Evolutionary conservation across 148 eudicot genomes (phyloP), one percentile per base, ranked within the genome.

Genomic region (Camellia lanceoleosa): DNA sequence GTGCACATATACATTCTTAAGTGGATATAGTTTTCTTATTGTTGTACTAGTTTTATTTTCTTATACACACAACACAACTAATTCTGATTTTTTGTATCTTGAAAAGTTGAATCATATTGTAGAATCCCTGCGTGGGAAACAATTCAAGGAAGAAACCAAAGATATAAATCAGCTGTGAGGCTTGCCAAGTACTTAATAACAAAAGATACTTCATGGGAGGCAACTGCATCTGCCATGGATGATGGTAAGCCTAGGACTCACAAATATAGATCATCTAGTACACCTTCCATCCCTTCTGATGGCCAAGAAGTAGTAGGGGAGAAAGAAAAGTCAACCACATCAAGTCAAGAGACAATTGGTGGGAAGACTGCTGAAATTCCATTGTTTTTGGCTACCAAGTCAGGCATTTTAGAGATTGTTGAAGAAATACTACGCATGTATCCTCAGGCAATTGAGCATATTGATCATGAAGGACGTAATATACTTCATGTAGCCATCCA

Each of bases 381-480:
- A 19, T 42, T 64, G 11, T 5, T 64, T 64, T 7, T 64, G 68
- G 68, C 68, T 23, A 23, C 68, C 10, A 64, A 64, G 42, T 5
- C 19, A 4, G 54, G 58, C 38, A n/a, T 18, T 49, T n/a, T 71
- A 18, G 56, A 47, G 74, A 71, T 71, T 71, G 74, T 71, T 18
- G 58, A 71, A 20, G 74, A 46, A 47, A 71, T 49, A 18, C 56
- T 71, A 2, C 13, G 4, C 12, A 2, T 1, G 20, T 71, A 16
- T 19, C 74, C 74, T 71, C 56, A 71, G 20, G 74, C 74, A 16
- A 38, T 71, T 8, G 74, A 71, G 56, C 38, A 71, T 49, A 47
- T 71, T 8, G 74, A 71, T 19, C 38, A 71, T 19, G 38, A 71
- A n/a, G 74, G 74, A 58, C 55, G 74, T 7, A 71, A 71, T n/a